These are phyloP conservation scores for Hypoxylon lienhwacheense DNA, from an alignment of 495 filamentous ascomycete genomes.

Conservation along the genomic window DNA sequence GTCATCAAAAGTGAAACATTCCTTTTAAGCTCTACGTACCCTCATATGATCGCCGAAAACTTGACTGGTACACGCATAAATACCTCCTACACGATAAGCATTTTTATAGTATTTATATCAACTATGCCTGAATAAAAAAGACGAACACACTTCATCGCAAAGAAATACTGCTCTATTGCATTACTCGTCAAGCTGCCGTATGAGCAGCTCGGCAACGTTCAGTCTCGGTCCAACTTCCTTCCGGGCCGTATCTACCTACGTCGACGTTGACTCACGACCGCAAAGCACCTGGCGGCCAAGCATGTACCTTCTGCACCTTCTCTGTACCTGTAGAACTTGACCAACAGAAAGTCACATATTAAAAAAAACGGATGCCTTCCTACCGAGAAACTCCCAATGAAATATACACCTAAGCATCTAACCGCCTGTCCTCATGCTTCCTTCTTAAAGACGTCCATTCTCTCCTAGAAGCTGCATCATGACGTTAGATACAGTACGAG, in stretches of 20 bases:
- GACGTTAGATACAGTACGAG: neutral
- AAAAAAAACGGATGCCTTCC: constrained; percentile 43
- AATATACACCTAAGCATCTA: constrained; percentile 42
- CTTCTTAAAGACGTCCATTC: constrained; percentile 27
- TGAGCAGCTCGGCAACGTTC: constrained; percentile 23
- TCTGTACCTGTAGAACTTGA: constrained; percentile 21
- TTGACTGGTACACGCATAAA: no score
- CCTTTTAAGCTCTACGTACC: no score
- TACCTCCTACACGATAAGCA: no score
- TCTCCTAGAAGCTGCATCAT: constrained; percentile 10
- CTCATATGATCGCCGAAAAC: no score
- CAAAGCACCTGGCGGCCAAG: constrained; percentile 22
- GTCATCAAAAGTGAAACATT: no score
- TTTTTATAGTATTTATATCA: no score
- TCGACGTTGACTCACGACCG: constrained; percentile 18
- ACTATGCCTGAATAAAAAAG: neutral
- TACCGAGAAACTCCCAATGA: constrained; percentile 41
- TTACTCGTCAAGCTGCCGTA: constrained; percentile 36
- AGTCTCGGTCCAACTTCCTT: constrained; percentile 26
- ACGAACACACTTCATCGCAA: neutral
- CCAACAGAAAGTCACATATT: constrained; percentile 36
- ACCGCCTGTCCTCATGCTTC: constrained; percentile 33
- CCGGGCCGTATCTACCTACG: constrained; percentile 12
- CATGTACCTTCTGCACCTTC: no score
- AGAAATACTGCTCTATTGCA: constrained; percentile 39